Evolutionary conservation across 2,329 filamentous ascomycete species (phyloP).

Genomic region (Daldinia sp.): DNA sequence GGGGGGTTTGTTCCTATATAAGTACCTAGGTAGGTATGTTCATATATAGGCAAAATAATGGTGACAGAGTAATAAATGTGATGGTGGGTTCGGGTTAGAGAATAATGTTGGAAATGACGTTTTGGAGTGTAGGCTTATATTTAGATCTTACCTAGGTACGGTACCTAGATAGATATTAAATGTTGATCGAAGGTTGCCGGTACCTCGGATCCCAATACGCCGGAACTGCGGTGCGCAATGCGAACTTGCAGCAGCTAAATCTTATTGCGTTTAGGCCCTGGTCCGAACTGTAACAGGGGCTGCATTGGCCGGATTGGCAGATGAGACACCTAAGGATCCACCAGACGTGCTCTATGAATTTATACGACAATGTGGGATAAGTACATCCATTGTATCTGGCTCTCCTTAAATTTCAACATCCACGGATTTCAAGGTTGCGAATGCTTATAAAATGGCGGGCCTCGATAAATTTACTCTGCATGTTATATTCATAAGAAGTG

Average conservation of each 20-base stretch:
- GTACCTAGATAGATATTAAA: slow-evolving; percentile 19
- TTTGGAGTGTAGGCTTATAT: slow-evolving; percentile 17
- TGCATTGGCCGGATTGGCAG: too few species aligned
- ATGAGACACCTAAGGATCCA: neutral
- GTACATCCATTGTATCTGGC: neutral
- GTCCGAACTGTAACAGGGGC: slow-evolving; percentile 11
- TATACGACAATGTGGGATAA: neutral
- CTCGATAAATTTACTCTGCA: too few species aligned
- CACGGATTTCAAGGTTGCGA: neutral
- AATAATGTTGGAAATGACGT: slow-evolving; percentile 23
- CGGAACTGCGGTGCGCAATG: slow-evolving; percentile 24
- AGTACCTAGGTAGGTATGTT: neutral
- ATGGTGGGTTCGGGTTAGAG: slow-evolving; percentile 4
- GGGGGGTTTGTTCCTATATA: slow-evolving; percentile 32
- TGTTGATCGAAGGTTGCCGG: slow-evolving; percentile 6
- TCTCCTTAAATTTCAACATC: neutral
- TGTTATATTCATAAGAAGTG: too few species aligned
- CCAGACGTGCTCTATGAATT: neutral
- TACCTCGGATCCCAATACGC: slow-evolving; percentile 18
- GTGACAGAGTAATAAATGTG: slow-evolving; percentile 1
- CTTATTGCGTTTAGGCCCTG: slow-evolving; percentile 11
- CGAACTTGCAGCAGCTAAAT: slow-evolving; percentile 7
- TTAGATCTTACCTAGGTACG: slow-evolving; percentile 16
- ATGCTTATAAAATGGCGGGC: too few species aligned
- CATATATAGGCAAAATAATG: neutral